Conservation (phyloP, 176 grass and related monocot genomes). For the Coix lacrymajobi region DNA sequence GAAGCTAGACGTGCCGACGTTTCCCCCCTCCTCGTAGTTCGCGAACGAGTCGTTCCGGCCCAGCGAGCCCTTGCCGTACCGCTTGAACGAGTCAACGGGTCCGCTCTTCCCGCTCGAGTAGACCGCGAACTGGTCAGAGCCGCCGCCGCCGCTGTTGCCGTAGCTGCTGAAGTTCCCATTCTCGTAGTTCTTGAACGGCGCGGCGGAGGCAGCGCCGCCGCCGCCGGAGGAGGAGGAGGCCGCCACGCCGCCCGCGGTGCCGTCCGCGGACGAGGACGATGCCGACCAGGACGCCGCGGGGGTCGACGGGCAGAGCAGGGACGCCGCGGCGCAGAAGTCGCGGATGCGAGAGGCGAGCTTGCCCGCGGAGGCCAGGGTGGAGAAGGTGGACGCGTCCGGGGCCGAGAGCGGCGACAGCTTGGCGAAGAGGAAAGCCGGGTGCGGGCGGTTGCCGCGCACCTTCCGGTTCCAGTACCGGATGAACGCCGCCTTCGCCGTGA, state of each 20-base stretch:
- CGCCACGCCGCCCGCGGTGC: not conserved
- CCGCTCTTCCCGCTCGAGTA: slow-evolving; percentile 37
- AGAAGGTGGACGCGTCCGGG: slow-evolving; percentile 20
- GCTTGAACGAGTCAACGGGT: slow-evolving; percentile 39
- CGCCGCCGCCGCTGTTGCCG: slow-evolving; percentile 36
- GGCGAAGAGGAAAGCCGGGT: slow-evolving; percentile 58
- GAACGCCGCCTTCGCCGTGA: slow-evolving; percentile 53
- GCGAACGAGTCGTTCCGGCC: slow-evolving; percentile 50
- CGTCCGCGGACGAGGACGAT: not conserved
- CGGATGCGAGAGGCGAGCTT: slow-evolving; percentile 22
- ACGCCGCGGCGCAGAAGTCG: slow-evolving; percentile 41
- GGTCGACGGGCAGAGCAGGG: slow-evolving; percentile 37
- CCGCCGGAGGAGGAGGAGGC: not conserved
- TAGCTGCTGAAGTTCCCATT: slow-evolving; percentile 59
- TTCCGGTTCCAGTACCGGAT: slow-evolving; percentile 76
- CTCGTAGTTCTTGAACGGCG: slow-evolving; percentile 42
- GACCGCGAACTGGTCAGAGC: slow-evolving; percentile 32
- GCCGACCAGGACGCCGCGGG: not conserved
- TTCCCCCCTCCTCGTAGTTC: slow-evolving; percentile 32
- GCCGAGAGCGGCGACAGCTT: slow-evolving; percentile 59
- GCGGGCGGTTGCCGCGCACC: slow-evolving; percentile 38
- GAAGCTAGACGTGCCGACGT: slow-evolving; percentile 50
- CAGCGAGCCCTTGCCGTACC: slow-evolving; percentile 34
- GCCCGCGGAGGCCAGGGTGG: slow-evolving; percentile 5
- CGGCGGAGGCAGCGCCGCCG: not conserved